Percentiles rank a stretch among this genome's conserved stretches.
phyloP scores from a whole-genome alignment of 257 asterid species.

The Echium plantagineum region DNA sequence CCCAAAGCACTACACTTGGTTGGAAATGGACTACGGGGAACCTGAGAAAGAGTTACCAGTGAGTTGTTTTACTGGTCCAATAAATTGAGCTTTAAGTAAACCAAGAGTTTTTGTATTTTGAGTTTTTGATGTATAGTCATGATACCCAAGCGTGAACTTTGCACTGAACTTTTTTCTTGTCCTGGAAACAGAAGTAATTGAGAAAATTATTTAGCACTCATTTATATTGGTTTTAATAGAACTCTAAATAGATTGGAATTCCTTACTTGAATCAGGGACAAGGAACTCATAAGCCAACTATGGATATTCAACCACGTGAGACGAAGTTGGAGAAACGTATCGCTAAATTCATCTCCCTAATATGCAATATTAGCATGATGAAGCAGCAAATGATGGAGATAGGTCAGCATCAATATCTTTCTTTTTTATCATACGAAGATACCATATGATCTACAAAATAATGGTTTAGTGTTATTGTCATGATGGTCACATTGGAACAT shows the following conservation, averaged over 20 bases:
- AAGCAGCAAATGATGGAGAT: constrained; percentile 93
- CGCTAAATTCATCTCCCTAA: constrained; percentile 80
- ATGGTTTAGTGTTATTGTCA: background rate
- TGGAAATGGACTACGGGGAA: constrained; percentile 90
- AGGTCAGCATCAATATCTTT: constrained; percentile 30
- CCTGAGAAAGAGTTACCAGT: constrained; percentile 39
- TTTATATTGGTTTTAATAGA: no score
- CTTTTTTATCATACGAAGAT: background rate
- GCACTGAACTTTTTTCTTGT: background rate
- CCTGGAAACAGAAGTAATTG: background rate
- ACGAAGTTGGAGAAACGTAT: constrained; percentile 64
- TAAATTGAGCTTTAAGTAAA: constrained; percentile 1
- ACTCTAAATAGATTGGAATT: background rate
- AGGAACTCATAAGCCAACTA: constrained; percentile 17
- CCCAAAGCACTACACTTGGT: constrained; percentile 60
- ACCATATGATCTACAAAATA: background rate
- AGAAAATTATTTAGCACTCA: background rate
- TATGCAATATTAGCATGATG: constrained; percentile 90
- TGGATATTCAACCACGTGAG: constrained; percentile 41
- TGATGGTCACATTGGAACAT: background rate
- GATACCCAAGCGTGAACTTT: constrained; percentile 4
- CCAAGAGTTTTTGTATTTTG: background rate
- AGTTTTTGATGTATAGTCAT: background rate
- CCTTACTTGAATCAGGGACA: constrained; percentile 26
- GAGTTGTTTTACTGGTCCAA: constrained; percentile 22